Evolutionary conservation across 441 rosid genomes (phyloP), one percentile per base, ranked within the genome.

Genomic region (Adansonia gregorii): DNA sequence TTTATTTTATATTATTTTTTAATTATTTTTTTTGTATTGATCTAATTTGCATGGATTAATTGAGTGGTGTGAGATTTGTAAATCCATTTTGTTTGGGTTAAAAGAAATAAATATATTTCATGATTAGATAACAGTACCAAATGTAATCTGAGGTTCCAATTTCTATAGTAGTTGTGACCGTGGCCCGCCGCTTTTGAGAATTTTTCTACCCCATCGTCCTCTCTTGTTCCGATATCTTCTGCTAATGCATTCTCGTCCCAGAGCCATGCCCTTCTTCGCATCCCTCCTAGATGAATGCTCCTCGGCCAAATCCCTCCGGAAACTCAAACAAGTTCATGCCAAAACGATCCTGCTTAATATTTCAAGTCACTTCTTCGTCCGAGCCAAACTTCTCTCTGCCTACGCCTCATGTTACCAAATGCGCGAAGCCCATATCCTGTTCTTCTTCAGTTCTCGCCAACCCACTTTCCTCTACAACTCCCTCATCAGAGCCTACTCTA

Each of bases 391-490:
- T 31, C 74, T 81, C 31, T 76, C 80, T 14, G 76, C 83, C 65
- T 85, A 85, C 27, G 88, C 88, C n/a, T 76, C 86, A 2, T 80
- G 84, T 51, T 39, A 63, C 71, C 88, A 78, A 46, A 73, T 85
- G 70, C 78, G 35, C 52, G 69, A 83, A 74, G 86, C 88, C 48
- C 59, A 65, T 31, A 66, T 83, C 41, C 76, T 83, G 72, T 85
- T 85, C 74, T 71, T 77, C 69, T 79, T 74, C 74, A 39, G 83
- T 48, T 68, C 48, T 49, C 84, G 76, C 14, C 79, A 72, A 54
- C 64, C 79, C 75, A 81, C 84, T 59, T 83, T 83, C 71, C 76
- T 85, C 51, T 85, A 63, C 82, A 85, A 82, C 72, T 76, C 81
- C 20, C 81, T 82, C 70, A 82, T 85, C 31, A 59, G 81, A 76